phyloP scores from a whole-genome alignment of 768 basidiomycete species.

The Auriscalpium vulgare region DNA sequence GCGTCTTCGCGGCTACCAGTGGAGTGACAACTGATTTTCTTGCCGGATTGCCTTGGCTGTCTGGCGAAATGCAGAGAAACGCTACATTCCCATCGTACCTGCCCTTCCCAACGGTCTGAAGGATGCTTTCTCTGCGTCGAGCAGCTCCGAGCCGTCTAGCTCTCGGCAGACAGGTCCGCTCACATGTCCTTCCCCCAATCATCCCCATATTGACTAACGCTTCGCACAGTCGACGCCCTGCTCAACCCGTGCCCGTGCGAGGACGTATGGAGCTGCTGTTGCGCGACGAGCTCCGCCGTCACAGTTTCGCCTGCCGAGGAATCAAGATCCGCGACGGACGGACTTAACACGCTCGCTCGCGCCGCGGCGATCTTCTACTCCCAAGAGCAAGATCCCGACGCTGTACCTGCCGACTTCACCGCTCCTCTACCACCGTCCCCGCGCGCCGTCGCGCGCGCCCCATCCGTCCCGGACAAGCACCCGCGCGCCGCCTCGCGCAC shows the following conservation, averaged over 20 bases:
- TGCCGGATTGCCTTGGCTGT: too few species aligned
- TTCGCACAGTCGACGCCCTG: constrained; percentile 8
- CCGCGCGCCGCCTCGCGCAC: background rate
- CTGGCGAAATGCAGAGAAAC: constrained; percentile 9
- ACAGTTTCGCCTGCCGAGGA: background rate
- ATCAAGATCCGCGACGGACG: background rate
- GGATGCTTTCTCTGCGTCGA: constrained; percentile 6
- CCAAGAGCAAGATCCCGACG: background rate
- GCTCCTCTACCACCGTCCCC: background rate
- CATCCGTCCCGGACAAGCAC: background rate
- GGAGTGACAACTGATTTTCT: too few species aligned
- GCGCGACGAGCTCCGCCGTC: background rate
- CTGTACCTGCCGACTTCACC: background rate
- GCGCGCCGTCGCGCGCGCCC: background rate
- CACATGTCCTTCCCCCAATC: background rate
- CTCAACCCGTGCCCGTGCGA: constrained; percentile 14
- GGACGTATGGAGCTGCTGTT: constrained; percentile 10
- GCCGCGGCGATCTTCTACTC: constrained; percentile 6
- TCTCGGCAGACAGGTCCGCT: constrained; percentile 12
- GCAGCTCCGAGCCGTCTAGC: constrained; percentile 3
- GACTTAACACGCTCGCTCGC: constrained; percentile 13
- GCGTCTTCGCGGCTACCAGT: background rate
- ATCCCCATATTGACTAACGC: background rate
- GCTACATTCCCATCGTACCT: constrained; percentile 16
- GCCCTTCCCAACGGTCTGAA: constrained; percentile 15